Evolutionary conservation across 1,284 basidiomycete species (phyloP).

Genomic region (Farysia itapuensis): DNA sequence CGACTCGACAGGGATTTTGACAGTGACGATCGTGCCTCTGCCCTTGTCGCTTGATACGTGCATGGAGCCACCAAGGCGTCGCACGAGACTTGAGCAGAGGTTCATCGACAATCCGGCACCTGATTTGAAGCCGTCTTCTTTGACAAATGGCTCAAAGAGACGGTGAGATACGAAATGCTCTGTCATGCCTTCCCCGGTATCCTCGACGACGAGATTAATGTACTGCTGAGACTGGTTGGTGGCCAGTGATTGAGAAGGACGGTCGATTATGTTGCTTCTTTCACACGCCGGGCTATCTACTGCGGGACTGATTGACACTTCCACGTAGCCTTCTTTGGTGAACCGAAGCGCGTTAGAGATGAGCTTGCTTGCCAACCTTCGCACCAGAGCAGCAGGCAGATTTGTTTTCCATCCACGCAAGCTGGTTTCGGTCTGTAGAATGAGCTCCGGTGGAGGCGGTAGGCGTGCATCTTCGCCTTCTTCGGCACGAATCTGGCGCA

Average conservation of each 20-base stretch:
- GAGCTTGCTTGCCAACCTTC: constrained; percentile 33
- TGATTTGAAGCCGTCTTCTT: constrained; percentile 35
- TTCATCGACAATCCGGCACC: constrained; percentile 35
- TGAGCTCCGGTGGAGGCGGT: constrained; percentile 44
- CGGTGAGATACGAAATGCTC: constrained; percentile 35
- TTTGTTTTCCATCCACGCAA: constrained; percentile 34
- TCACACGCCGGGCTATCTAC: constrained; percentile 1
- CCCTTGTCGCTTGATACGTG: constrained; percentile 36
- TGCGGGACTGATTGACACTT: constrained; percentile 28
- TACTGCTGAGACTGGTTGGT: no score
- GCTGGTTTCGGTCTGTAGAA: constrained; percentile 36
- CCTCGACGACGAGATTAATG: constrained; percentile 34
- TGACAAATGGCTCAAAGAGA: constrained; percentile 41
- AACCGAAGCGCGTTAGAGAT: constrained; percentile 43
- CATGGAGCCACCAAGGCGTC: constrained; percentile 39
- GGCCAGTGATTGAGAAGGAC: no score
- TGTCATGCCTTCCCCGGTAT: constrained; percentile 45
- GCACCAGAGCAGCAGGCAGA: constrained; percentile 14
- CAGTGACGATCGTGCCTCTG: constrained; percentile 37
- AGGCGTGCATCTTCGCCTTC: constrained; percentile 34
- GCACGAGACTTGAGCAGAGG: constrained; percentile 28
- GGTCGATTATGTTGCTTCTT: background rate
- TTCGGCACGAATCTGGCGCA: constrained; percentile 34
- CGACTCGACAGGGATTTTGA: constrained; percentile 27
- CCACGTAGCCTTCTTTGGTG: constrained; percentile 39